Conservation (phyloP, 352 stramenopile genomes). For the Aphanomyces euteiches region DNA sequence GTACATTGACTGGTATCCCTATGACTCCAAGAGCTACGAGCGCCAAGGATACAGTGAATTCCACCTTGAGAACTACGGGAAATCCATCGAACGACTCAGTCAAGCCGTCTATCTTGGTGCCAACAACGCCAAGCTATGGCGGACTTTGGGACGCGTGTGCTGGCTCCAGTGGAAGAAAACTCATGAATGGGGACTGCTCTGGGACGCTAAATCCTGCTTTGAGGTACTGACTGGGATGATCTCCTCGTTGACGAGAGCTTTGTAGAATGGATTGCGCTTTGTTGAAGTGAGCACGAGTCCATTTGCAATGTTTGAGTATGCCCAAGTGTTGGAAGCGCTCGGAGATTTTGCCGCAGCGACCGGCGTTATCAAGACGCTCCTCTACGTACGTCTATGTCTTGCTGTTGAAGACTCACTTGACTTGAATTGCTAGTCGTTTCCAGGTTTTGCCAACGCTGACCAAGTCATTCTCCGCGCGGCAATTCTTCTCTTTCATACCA, state of each 20-base stretch:
- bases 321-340: constrained; percentile 21
- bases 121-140: constrained; percentile 45
- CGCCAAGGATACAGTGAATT: constrained; percentile 57
- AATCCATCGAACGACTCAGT: constrained; percentile 45
- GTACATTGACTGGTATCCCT: constrained; percentile 52
- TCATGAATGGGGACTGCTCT: constrained; percentile 58
- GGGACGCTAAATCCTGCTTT: constrained; percentile 45
- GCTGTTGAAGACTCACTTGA: not conserved
- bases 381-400: constrained; percentile 12
- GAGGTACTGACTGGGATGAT: constrained; percentile 3
- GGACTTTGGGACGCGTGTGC: constrained; percentile 54
- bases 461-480: constrained; percentile 19
- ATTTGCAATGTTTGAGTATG: constrained; percentile 22
- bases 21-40: constrained; percentile 62
- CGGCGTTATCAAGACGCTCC: constrained; percentile 2
- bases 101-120: constrained; percentile 51
- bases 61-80: constrained; percentile 39
- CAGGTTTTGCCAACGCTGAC: constrained; percentile 17
- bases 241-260: too few relatives aligned
- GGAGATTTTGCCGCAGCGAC: constrained; percentile 13
- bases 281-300: constrained; percentile 20
- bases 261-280: constrained; percentile 22
- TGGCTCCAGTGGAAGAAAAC: constrained; percentile 43
- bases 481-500: constrained; percentile 22
- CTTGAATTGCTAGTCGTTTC: constrained; percentile 22